These are phyloP conservation scores for Cenchrus fungigraminus DNA, from an alignment of 176 grass and related monocot species.

Conservation along the genomic window DNA sequence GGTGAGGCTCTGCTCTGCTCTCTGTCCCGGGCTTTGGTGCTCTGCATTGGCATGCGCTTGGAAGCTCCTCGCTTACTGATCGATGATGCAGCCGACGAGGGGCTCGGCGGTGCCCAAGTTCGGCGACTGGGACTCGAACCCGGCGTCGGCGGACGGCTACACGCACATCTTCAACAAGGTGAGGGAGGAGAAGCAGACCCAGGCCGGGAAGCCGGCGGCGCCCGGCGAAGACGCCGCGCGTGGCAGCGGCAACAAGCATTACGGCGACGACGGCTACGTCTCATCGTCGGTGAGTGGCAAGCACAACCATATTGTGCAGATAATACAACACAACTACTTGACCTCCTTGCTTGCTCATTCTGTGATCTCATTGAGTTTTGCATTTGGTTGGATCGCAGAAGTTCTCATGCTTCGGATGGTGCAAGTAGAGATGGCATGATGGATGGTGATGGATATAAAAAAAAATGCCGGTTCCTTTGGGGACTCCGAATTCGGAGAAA, in stretches of 20 bases:
- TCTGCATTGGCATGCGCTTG: background rate
- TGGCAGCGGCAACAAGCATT: slow-evolving; percentile 20
- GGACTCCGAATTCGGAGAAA: slow-evolving; percentile 33
- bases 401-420: slow-evolving; percentile 82
- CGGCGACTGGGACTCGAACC: slow-evolving; percentile 95
- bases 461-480: background rate
- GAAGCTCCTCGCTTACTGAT: background rate
- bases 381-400: slow-evolving; percentile 42
- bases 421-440: slow-evolving; percentile 50
- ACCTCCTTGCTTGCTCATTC: background rate
- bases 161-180: slow-evolving; percentile 96
- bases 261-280: slow-evolving; percentile 47
- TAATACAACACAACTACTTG: too few relatives aligned
- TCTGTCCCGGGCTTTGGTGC: too few relatives aligned
- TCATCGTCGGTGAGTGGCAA: slow-evolving; percentile 63
- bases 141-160: slow-evolving; percentile 86
- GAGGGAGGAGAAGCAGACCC: slow-evolving; percentile 81
- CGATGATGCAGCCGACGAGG: slow-evolving; percentile 55
- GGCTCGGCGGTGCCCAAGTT: slow-evolving; percentile 90
- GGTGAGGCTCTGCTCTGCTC: slow-evolving; percentile 15
- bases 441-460: background rate
- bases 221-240: slow-evolving; percentile 41
- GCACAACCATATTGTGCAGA: too few relatives aligned
- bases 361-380: background rate
- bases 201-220: slow-evolving; percentile 47